Evolutionary conservation across 495 filamentous ascomycete genomes (phyloP).

Genomic region (Hypoxylon lienhwacheense): DNA sequence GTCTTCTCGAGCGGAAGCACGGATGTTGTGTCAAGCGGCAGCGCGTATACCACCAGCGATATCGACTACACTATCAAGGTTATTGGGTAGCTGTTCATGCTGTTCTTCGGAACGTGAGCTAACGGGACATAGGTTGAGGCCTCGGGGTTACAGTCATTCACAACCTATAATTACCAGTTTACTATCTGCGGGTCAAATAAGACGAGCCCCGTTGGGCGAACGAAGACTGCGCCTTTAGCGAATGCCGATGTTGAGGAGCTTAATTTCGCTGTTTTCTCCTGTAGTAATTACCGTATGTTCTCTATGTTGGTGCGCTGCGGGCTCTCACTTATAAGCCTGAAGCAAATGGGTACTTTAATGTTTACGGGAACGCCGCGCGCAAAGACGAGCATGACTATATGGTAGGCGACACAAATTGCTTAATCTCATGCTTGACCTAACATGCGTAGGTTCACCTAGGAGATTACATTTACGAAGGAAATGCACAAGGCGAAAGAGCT

Average conservation of each 20-base stretch:
- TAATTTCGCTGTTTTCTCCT: constrained; percentile 59
- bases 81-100: not conserved
- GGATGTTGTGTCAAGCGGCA: constrained; percentile 34
- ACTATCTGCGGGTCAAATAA: constrained; percentile 53
- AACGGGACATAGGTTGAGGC: constrained; percentile 57
- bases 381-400: constrained; percentile 71
- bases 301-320: not conserved
- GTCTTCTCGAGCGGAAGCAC: constrained; percentile 45
- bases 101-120: not conserved
- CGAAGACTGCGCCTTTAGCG: constrained; percentile 55
- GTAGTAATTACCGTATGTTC: constrained; percentile 54
- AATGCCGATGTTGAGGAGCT: constrained; percentile 46
- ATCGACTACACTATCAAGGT: constrained; percentile 72
- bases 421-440: not conserved
- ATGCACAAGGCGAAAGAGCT: constrained; percentile 31
- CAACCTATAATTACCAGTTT: constrained; percentile 63
- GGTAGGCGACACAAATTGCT: constrained; percentile 5
- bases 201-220: constrained; percentile 52
- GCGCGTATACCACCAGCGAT: constrained; percentile 64
- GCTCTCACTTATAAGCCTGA: constrained; percentile 5
- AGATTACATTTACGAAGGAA: constrained; percentile 70
- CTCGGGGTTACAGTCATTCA: constrained; percentile 58
- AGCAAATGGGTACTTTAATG: constrained; percentile 61
- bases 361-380: constrained; percentile 64
- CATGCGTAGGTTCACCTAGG: constrained; percentile 56